Percentiles rank a stretch among this genome's conserved stretches.
Evolutionary conservation across 2,329 filamentous ascomycete genomes (phyloP).

Genomic region (Pyrenophora tritici-repentis): DNA sequence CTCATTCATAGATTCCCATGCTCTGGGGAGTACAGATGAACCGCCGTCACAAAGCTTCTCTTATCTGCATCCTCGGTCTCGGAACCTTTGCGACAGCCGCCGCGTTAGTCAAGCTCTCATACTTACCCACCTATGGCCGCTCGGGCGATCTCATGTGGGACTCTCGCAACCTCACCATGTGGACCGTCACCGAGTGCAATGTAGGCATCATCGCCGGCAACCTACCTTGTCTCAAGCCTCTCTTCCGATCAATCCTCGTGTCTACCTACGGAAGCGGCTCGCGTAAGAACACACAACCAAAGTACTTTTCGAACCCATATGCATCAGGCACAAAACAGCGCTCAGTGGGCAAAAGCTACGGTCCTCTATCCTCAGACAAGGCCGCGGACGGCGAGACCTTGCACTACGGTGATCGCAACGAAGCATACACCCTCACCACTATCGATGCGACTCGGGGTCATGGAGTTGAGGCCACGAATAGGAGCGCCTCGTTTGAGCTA

Average conservation of each 20-base stretch:
- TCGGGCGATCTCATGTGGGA: slow-evolving; percentile 49
- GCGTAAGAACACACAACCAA: slow-evolving; percentile 14
- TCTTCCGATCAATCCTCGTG: slow-evolving; percentile 47
- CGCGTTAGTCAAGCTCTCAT: slow-evolving; percentile 49
- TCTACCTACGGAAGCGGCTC: slow-evolving; percentile 35
- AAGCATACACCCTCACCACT: slow-evolving; percentile 18
- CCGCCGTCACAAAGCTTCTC: slow-evolving; percentile 47
- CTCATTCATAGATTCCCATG: slow-evolving; percentile 30
- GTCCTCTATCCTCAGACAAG: slow-evolving; percentile 7
- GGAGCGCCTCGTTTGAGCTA: slow-evolving; percentile 2
- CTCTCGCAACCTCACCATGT: slow-evolving; percentile 54
- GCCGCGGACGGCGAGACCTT: slow-evolving; percentile 1
- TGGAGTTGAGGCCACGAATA: neutral
- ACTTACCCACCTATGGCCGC: slow-evolving; percentile 45
- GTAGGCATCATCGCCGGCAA: slow-evolving; percentile 53
- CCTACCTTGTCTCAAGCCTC: slow-evolving; percentile 51
- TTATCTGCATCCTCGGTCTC: slow-evolving; percentile 51
- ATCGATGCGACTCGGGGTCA: slow-evolving; percentile 8
- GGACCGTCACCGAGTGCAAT: slow-evolving; percentile 53
- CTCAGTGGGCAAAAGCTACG: slow-evolving; percentile 14
- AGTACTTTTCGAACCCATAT: slow-evolving; percentile 22
- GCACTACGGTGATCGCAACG: slow-evolving; percentile 1
- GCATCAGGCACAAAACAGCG: slow-evolving; percentile 22
- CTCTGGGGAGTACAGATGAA: slow-evolving; percentile 46
- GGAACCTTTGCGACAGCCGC: slow-evolving; percentile 54